phyloP scores from a whole-genome alignment of 1,284 basidiomycete genomes.

The Heterobasidion occidentale region DNA sequence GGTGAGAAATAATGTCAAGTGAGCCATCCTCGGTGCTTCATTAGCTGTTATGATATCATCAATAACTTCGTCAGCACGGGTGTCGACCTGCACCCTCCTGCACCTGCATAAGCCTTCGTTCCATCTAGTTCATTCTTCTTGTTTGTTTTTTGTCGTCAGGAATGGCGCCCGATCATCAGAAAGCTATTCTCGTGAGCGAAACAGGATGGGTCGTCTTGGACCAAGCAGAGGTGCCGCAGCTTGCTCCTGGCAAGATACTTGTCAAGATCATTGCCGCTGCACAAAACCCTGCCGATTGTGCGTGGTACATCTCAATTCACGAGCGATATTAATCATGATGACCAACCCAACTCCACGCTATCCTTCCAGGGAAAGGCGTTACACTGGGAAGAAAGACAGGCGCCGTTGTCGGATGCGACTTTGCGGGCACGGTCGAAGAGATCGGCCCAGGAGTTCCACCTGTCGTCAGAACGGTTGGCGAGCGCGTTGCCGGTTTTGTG shows the following conservation, averaged over 20 bases:
- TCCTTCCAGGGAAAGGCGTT: constrained; percentile 1
- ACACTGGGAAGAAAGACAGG: constrained; percentile 1
- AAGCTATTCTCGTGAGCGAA: neutral
- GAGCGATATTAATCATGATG: neutral
- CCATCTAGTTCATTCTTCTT: too few relatives aligned
- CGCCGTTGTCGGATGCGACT: constrained; percentile 16
- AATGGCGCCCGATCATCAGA: neutral
- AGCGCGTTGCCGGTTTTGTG: constrained; percentile 21
- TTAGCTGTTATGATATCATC: too few relatives aligned
- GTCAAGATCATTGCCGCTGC: constrained; percentile 6
- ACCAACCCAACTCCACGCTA: neutral
- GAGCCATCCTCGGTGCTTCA: too few relatives aligned
- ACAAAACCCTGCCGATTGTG: constrained; percentile 8
- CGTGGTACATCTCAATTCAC: neutral
- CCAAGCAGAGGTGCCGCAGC: constrained; percentile 1
- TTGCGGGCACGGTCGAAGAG: constrained; percentile 16
- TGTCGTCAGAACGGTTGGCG: constrained; percentile 16
- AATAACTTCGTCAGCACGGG: too few relatives aligned
- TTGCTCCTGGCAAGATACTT: constrained; percentile 4
- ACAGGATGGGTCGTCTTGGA: neutral
- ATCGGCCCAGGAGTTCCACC: constrained; percentile 19
- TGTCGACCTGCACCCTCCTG: too few relatives aligned
- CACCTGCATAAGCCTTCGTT: too few relatives aligned
- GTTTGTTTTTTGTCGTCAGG: too few relatives aligned
- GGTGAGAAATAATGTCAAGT: too few relatives aligned